Conservation (phyloP, 2,329 filamentous ascomycete species). For the Lachnum nothofagi region DNA sequence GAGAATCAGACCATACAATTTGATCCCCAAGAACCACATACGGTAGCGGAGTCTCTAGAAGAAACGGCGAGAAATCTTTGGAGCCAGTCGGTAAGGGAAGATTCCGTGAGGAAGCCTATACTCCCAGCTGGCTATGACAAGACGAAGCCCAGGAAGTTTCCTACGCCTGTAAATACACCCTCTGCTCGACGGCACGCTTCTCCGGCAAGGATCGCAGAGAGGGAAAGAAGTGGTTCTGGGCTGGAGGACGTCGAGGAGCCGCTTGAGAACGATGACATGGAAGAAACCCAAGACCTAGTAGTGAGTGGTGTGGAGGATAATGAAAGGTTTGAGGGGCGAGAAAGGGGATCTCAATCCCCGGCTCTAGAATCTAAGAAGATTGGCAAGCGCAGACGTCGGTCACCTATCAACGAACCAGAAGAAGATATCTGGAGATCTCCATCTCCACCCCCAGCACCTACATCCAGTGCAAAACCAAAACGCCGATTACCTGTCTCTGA, state of each 20-base stretch:
- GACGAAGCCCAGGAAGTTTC: neutral
- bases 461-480: conserved; percentile 17
- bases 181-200: neutral
- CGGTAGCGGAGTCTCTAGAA: neutral
- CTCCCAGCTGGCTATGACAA: neutral
- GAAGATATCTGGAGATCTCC: neutral
- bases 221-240: neutral
- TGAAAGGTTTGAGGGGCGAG: neutral
- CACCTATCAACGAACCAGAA: neutral
- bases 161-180: neutral
- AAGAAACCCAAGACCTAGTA: no score
- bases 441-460: neutral
- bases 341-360: neutral
- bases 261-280: neutral
- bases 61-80: neutral
- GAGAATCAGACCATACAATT: neutral
- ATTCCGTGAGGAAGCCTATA: neutral
- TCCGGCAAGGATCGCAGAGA: neutral
- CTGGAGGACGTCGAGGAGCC: neutral
- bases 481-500: conserved; percentile 19
- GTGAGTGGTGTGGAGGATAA: no score
- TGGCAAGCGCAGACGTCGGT: neutral
- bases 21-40: neutral
- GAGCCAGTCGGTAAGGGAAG: neutral
- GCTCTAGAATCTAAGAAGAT: neutral